A percentile compares a stretch with the other conserved stretches of the same genome.
phyloP scores from a whole-genome alignment of 192 early-diverging fungal species.

The Lobosporangium transversale region DNA sequence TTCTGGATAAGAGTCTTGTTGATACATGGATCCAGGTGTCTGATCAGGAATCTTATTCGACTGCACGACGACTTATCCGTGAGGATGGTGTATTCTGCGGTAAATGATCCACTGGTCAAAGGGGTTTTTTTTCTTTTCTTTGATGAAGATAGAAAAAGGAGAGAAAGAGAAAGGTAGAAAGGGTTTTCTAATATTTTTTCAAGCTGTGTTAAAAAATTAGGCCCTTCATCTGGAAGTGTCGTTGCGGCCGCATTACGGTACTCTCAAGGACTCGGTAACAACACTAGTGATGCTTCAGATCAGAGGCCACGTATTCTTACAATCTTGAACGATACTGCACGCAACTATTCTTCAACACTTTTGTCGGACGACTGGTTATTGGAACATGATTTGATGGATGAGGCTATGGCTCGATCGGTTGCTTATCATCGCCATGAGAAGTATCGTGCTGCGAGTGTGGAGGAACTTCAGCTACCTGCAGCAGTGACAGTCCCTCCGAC shows the following conservation, averaged over 20 bases:
- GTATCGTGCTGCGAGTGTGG: conserved; percentile 83
- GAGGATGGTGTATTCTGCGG: conserved; percentile 70
- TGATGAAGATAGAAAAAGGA: too few species aligned
- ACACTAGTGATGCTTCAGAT: too few species aligned
- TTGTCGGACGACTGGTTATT: conserved; percentile 84
- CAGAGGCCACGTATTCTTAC: conserved; percentile 61
- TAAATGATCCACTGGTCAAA: background rate
- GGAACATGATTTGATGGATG: conserved; percentile 78
- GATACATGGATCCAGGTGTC: conserved; percentile 76
- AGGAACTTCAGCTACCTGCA: conserved; percentile 85
- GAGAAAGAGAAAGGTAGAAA: too few species aligned
- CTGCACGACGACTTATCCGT: conserved; percentile 70
- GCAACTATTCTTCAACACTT: conserved; percentile 76
- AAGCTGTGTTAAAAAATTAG: conserved; percentile 17
- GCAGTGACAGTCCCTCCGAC: conserved; percentile 74
- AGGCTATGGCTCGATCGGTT: conserved; percentile 62
- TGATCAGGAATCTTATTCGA: conserved; percentile 76
- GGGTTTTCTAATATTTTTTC: background rate
- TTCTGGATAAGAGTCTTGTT: conserved; percentile 60
- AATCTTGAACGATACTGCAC: conserved; percentile 73
- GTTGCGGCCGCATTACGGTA: conserved; percentile 69
- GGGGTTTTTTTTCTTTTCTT: background rate
- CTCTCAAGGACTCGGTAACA: conserved; percentile 45
- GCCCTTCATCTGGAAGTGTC: conserved; percentile 73
- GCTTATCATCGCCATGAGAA: conserved; percentile 70